Conservation (phyloP, 2,329 filamentous ascomycete genomes). For the Byssoonygena ceratinophila region DNA sequence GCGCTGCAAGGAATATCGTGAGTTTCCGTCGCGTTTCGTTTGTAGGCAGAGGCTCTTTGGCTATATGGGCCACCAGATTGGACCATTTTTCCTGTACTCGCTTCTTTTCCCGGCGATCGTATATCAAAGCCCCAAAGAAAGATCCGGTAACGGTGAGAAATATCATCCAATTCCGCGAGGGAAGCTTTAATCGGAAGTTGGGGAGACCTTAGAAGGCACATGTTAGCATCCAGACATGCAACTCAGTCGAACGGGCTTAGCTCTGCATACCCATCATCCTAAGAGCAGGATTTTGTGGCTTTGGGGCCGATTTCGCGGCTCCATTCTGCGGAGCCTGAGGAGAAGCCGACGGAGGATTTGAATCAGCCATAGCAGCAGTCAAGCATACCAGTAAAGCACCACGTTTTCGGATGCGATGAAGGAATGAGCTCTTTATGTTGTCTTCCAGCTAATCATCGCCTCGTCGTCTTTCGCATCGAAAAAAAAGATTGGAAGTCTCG, state of each 20-base stretch:
- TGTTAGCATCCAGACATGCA: not conserved
- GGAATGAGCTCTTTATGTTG: not conserved
- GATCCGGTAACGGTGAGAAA: constrained; percentile 72
- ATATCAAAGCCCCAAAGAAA: constrained; percentile 70
- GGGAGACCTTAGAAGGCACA: constrained; percentile 55
- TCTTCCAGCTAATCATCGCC: not conserved
- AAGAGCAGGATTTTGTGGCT: constrained; percentile 18
- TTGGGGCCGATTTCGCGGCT: constrained; percentile 14
- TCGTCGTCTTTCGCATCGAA: not conserved
- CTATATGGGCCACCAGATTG: constrained; percentile 71
- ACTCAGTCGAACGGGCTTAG: not conserved
- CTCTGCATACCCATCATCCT: constrained; percentile 16
- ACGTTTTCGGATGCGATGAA: too few relatives aligned
- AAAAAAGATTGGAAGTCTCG: not conserved
- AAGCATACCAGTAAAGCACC: too few relatives aligned
- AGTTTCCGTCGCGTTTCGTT: constrained; percentile 70
- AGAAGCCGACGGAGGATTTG: constrained; percentile 6
- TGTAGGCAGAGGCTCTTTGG: constrained; percentile 61
- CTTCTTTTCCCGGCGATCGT: constrained; percentile 86
- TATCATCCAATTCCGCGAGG: constrained; percentile 95
- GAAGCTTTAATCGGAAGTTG: constrained; percentile 69
- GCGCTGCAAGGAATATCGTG: constrained; percentile 73
- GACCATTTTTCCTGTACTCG: constrained; percentile 78
- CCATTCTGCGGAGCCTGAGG: constrained; percentile 12
- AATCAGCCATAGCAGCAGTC: constrained; percentile 3